Evolutionary conservation across 805 yeast genomes (phyloP).

Genomic region (Candida nemodendra): DNA sequence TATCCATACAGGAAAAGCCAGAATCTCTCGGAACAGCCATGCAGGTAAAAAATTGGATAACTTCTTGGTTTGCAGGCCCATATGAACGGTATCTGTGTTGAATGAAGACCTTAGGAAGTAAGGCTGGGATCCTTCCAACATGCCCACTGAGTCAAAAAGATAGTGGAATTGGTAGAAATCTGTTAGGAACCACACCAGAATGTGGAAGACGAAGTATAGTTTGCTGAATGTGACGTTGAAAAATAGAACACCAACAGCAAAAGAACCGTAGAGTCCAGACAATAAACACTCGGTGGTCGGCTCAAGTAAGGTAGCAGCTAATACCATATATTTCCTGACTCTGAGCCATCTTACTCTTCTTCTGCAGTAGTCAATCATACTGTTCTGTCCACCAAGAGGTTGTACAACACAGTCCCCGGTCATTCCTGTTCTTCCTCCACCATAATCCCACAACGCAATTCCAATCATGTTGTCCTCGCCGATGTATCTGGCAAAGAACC

Average conservation of each 20-base stretch:
- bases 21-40: slow-evolving; percentile 67
- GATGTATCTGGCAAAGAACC: slow-evolving; percentile 73
- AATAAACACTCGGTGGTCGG: slow-evolving; percentile 81
- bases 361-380: slow-evolving; percentile 52
- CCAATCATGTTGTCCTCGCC: slow-evolving; percentile 95
- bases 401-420: slow-evolving; percentile 79
- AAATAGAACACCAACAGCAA: slow-evolving; percentile 50
- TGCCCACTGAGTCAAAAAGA: slow-evolving; percentile 33
- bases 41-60: slow-evolving; percentile 29
- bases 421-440: slow-evolving; percentile 68
- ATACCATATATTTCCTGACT: slow-evolving; percentile 84
- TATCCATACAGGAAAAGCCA: slow-evolving; percentile 85
- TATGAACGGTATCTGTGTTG: slow-evolving; percentile 1
- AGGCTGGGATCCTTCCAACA: slow-evolving; percentile 9
- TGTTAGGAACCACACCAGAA: slow-evolving; percentile 58
- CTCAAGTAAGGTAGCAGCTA: slow-evolving; percentile 78
- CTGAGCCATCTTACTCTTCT: slow-evolving; percentile 84
- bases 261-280: slow-evolving; percentile 65
- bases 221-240: slow-evolving; percentile 32
- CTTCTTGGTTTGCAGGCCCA: slow-evolving; percentile 5
- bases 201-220: slow-evolving; percentile 48
- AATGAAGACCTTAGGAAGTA: slow-evolving; percentile 17
- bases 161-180: slow-evolving; percentile 61
- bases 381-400: slow-evolving; percentile 51
- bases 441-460: slow-evolving; percentile 74